Conservation (phyloP, 2,329 filamentous ascomycete genomes). For the Corinectria fuckeliana region DNA sequence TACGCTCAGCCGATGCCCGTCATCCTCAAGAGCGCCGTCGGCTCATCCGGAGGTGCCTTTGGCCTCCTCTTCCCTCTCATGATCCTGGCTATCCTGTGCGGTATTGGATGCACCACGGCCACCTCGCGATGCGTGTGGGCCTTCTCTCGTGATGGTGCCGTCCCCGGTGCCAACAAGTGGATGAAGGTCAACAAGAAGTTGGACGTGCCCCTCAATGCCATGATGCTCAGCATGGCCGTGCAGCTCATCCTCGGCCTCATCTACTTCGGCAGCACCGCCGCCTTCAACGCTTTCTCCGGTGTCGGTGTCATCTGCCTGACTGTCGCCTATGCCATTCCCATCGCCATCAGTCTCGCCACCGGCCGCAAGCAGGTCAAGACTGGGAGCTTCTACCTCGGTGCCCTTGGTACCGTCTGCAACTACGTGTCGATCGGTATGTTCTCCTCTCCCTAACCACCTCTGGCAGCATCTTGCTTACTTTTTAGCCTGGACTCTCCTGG, state of each 20-base stretch:
- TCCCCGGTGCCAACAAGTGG: slow-evolving; percentile 68
- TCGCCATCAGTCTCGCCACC: slow-evolving; percentile 67
- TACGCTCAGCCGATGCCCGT: slow-evolving; percentile 68
- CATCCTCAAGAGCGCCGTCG: slow-evolving; percentile 69
- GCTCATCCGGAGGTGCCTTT: slow-evolving; percentile 66
- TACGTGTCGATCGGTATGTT: slow-evolving; percentile 66
- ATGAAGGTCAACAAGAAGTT: slow-evolving; percentile 65
- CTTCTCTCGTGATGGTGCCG: slow-evolving; percentile 73
- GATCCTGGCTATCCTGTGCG: slow-evolving; percentile 70
- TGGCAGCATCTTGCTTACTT: slow-evolving; percentile 19
- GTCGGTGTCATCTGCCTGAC: slow-evolving; percentile 75
- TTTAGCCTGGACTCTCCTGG: slow-evolving; percentile 69
- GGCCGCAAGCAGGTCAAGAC: slow-evolving; percentile 64
- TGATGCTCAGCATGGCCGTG: slow-evolving; percentile 73
- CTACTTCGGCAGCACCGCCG: slow-evolving; percentile 72
- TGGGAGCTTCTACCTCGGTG: slow-evolving; percentile 67
- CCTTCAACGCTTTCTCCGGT: slow-evolving; percentile 76
- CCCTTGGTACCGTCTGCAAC: slow-evolving; percentile 67
- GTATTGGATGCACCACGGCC: slow-evolving; percentile 73
- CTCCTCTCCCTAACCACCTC: neutral
- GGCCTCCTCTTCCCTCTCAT: slow-evolving; percentile 69
- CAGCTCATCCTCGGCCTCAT: slow-evolving; percentile 70
- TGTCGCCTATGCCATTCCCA: slow-evolving; percentile 70
- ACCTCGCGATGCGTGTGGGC: slow-evolving; percentile 72
- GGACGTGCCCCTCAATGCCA: slow-evolving; percentile 72